These are phyloP conservation scores for Spathaspora passalidarum DNA, from an alignment of 805 yeast genomes.

Conservation along the genomic window DNA sequence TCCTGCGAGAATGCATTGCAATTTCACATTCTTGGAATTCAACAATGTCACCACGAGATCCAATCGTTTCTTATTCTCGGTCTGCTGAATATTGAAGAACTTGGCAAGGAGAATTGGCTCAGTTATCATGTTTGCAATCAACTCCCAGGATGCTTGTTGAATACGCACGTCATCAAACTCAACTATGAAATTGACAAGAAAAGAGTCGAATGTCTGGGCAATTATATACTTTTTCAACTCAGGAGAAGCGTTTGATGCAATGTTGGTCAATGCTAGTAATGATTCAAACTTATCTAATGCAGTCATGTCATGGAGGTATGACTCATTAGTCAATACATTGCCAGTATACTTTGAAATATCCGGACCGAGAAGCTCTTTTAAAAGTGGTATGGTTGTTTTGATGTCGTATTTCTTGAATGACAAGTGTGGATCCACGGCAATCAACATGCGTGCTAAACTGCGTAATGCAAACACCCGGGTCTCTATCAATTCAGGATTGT, in stretches of 20 bases:
- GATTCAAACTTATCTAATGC: conserved; percentile 50
- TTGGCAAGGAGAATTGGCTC: conserved; percentile 44
- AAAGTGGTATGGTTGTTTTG: conserved; percentile 45
- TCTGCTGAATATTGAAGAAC: conserved; percentile 52
- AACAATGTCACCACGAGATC: conserved; percentile 29
- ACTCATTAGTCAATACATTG: conserved; percentile 4
- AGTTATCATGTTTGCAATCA: conserved; percentile 56
- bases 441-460: conserved; percentile 43
- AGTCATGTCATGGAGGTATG: conserved; percentile 28
- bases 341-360: conserved; percentile 20
- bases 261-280: conserved; percentile 64
- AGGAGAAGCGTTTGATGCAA: conserved; percentile 48
- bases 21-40: conserved; percentile 26
- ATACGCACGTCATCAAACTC: conserved; percentile 39
- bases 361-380: conserved; percentile 45
- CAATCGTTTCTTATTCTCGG: conserved; percentile 22
- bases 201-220: conserved; percentile 47
- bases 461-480: conserved; percentile 33
- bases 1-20: conserved; percentile 34
- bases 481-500: conserved; percentile 15
- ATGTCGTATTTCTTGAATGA: conserved; percentile 40
- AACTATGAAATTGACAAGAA: conserved; percentile 38
- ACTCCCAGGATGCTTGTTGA: conserved; percentile 61
- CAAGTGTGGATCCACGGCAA: conserved; percentile 40
- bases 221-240: conserved; percentile 36